phyloP scores from a whole-genome alignment of 176 grass and related monocot genomes.

The Carex kokanica region DNA sequence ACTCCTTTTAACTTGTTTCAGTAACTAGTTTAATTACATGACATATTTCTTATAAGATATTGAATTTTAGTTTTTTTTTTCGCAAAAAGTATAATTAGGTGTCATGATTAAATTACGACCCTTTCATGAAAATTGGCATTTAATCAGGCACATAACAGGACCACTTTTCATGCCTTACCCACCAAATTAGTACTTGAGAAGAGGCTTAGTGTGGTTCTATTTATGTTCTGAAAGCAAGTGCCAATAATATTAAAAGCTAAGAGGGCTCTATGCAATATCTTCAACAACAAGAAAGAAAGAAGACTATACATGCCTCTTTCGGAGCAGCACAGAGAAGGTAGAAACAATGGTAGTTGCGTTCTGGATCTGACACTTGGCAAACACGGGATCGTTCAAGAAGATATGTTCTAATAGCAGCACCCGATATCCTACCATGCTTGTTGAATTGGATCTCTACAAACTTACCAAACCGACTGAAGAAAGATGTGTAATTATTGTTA shows the following conservation, averaged over 20 bases:
- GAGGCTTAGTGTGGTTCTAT: neutral
- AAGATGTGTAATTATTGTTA: conserved; percentile 24
- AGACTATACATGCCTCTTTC: conserved; percentile 57
- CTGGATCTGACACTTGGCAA: conserved; percentile 93
- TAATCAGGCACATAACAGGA: neutral
- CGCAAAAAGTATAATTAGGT: conserved; percentile 4
- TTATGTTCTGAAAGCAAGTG: conserved; percentile 16
- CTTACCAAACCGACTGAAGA: conserved; percentile 96
- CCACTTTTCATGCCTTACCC: neutral
- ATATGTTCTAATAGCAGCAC: conserved; percentile 96
- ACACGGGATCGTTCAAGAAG: conserved; percentile 94
- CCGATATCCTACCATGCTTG: conserved; percentile 93
- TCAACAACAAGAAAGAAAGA: conserved; percentile 18
- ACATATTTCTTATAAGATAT: neutral
- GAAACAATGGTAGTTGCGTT: conserved; percentile 99
- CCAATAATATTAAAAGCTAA: conserved; percentile 22
- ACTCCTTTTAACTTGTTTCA: neutral
- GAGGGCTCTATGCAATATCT: conserved; percentile 15
- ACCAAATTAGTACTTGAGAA: neutral
- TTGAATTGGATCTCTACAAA: conserved; percentile 99
- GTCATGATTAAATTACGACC: neutral
- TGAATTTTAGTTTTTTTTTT: neutral
- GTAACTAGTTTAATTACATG: neutral
- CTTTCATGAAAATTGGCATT: neutral
- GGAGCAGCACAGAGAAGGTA: conserved; percentile 97